A percentile compares a stretch with the other conserved stretches of the same genome.
Conservation (phyloP, 306 rosid genomes). For the Acacia melanoxylon region DNA sequence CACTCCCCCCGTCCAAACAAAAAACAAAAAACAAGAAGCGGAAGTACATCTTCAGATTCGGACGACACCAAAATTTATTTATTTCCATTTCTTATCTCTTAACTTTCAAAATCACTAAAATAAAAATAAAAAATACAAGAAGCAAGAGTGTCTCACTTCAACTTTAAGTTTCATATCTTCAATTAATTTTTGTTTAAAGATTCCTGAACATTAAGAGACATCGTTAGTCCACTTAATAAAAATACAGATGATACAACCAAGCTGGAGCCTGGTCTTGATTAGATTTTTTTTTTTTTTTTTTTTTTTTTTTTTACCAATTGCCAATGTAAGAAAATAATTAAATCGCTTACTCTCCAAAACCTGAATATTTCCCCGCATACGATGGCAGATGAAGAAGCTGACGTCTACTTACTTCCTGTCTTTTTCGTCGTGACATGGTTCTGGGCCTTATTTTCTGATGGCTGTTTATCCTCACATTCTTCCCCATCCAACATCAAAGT, state of each 20-base stretch:
- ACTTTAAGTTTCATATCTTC: not conserved
- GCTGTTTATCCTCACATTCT: constrained; percentile 31
- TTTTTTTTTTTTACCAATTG: not conserved
- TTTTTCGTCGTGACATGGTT: constrained; percentile 22
- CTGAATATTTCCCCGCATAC: not conserved
- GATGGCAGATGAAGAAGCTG: constrained; percentile 11
- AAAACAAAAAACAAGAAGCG: not conserved
- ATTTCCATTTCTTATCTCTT: not conserved
- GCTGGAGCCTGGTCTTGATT: not conserved
- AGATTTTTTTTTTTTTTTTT: no score
- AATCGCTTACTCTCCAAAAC: constrained; percentile 4
- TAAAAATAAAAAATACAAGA: not conserved
- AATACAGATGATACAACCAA: not conserved
- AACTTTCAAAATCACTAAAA: not conserved
- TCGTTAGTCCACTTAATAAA: not conserved
- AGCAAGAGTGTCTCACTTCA: not conserved
- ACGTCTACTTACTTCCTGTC: not conserved
- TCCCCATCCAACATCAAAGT: constrained; percentile 40
- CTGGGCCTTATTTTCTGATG: constrained; percentile 35
- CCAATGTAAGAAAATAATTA: constrained; percentile 2
- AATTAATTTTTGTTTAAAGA: not conserved
- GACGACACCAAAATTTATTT: not conserved
- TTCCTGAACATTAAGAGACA: not conserved
- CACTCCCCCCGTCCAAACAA: not conserved
- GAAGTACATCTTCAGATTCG: not conserved